These are phyloP conservation scores for Nakaseomyces nivariensis DNA, from an alignment of 1,139 yeast species.

Conservation along the genomic window DNA sequence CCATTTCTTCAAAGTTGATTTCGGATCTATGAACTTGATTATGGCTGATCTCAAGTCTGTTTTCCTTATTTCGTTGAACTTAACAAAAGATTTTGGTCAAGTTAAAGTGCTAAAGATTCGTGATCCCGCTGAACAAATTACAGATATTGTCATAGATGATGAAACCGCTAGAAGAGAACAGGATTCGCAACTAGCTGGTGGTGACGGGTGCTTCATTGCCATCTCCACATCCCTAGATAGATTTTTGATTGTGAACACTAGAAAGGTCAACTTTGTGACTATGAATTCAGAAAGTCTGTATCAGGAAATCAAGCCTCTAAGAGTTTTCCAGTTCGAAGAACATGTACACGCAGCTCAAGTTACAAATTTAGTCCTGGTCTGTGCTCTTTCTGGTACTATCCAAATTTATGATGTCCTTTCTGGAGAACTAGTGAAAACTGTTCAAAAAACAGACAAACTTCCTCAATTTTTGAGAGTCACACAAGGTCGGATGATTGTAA, in stretches of 20 bases:
- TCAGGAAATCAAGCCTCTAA: neutral
- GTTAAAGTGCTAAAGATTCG: conserved; percentile 23
- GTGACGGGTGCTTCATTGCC: conserved; percentile 45
- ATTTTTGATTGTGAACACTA: conserved; percentile 32
- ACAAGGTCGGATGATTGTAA: conserved; percentile 25
- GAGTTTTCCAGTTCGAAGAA: conserved; percentile 20
- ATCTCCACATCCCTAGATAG: conserved; percentile 33
- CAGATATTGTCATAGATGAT: conserved; percentile 32
- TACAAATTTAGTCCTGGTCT: conserved; percentile 41
- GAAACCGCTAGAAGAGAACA: conserved; percentile 21
- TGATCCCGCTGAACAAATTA: conserved; percentile 32
- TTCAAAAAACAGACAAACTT: conserved; percentile 23
- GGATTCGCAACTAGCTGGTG: conserved; percentile 38
- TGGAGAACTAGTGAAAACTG: conserved; percentile 29
- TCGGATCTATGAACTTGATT: conserved; percentile 36
- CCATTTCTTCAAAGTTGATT: conserved; percentile 39
- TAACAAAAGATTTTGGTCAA: conserved; percentile 21
- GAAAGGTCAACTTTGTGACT: conserved; percentile 3
- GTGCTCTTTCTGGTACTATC: conserved; percentile 55
- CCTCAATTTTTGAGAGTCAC: conserved; percentile 27
- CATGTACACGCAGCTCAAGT: conserved; percentile 25
- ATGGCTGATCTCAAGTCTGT: conserved; percentile 22
- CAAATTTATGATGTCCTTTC: conserved; percentile 50
- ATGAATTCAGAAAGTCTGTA: neutral
- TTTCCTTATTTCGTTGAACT: conserved; percentile 24